These are phyloP conservation scores for Rhododendron vialii DNA, from an alignment of 148 eudicot species.

Conservation along the genomic window DNA sequence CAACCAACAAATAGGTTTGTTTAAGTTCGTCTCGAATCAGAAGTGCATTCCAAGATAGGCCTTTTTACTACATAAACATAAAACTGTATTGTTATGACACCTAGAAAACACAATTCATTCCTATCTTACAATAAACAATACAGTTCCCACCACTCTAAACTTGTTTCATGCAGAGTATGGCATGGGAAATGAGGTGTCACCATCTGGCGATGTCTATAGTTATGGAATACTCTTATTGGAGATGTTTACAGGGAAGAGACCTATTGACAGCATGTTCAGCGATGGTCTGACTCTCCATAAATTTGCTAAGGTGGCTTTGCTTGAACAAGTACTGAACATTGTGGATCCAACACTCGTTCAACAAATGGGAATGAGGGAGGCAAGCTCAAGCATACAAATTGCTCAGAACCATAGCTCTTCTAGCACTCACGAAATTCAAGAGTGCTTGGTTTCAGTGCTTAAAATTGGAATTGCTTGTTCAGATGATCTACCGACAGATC, in stretches of 20 bases:
- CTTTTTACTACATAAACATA: too few relatives aligned
- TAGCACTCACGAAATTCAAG: background rate
- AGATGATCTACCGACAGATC: background rate
- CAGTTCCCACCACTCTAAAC: too few relatives aligned
- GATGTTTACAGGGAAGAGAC: background rate
- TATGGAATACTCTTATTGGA: background rate
- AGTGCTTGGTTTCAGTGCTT: background rate
- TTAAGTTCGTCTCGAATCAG: too few relatives aligned
- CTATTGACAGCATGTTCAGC: background rate
- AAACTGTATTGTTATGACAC: too few relatives aligned
- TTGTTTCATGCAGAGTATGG: background rate
- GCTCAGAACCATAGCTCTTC: background rate
- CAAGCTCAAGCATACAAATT: background rate
- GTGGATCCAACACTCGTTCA: background rate
- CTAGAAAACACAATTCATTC: too few relatives aligned
- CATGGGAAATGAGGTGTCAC: background rate
- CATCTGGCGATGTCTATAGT: background rate
- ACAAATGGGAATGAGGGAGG: background rate
- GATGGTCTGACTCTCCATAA: background rate
- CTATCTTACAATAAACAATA: too few relatives aligned
- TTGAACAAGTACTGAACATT: background rate
- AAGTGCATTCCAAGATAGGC: too few relatives aligned
- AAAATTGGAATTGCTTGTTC: background rate
- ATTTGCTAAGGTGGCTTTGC: background rate
- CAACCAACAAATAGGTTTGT: too few relatives aligned